Conservation (phyloP, 192 early-diverging fungal species). For the Irineochytrium annulatum region DNA sequence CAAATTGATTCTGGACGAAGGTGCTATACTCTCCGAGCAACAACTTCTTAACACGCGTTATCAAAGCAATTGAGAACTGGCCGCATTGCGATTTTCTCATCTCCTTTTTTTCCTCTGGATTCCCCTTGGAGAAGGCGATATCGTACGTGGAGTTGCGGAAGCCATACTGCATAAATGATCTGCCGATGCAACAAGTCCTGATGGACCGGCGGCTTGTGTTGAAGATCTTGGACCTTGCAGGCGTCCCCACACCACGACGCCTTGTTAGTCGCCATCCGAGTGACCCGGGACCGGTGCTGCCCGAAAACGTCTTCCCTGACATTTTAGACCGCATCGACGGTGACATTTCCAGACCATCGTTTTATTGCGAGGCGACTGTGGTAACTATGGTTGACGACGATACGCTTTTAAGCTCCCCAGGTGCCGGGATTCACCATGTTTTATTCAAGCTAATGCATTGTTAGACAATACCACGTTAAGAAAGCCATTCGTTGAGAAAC, state of each 20-base stretch:
- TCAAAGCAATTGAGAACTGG: conserved; percentile 75
- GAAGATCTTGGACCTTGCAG: conserved; percentile 69
- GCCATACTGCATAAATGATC: conserved; percentile 89
- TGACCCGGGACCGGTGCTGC: conserved; percentile 1
- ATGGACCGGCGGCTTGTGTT: conserved; percentile 89
- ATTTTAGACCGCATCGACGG: conserved; percentile 13
- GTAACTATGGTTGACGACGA: conserved; percentile 26
- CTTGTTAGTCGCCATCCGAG: conserved; percentile 42
- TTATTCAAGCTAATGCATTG: conserved; percentile 68
- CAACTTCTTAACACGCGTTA: background rate
- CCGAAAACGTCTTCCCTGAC: conserved; percentile 10
- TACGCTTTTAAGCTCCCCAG: conserved; percentile 9
- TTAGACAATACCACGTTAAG: conserved; percentile 63
- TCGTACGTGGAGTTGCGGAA: conserved; percentile 76
- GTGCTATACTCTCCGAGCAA: conserved; percentile 30
- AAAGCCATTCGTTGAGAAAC: conserved; percentile 98
- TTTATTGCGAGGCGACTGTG: background rate
- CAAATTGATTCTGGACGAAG: conserved; percentile 94
- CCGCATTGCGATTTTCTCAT: conserved; percentile 94
- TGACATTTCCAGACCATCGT: conserved; percentile 7
- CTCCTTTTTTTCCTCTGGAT: conserved; percentile 91
- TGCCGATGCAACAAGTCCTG: conserved; percentile 81
- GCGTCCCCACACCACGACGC: conserved; percentile 77
- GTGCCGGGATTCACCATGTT: background rate
- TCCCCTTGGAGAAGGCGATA: conserved; percentile 91